Evolutionary conservation across 495 filamentous ascomycete species (phyloP), one percentile per base, ranked within the genome.

Genomic region (Penicillium cataractarum): DNA sequence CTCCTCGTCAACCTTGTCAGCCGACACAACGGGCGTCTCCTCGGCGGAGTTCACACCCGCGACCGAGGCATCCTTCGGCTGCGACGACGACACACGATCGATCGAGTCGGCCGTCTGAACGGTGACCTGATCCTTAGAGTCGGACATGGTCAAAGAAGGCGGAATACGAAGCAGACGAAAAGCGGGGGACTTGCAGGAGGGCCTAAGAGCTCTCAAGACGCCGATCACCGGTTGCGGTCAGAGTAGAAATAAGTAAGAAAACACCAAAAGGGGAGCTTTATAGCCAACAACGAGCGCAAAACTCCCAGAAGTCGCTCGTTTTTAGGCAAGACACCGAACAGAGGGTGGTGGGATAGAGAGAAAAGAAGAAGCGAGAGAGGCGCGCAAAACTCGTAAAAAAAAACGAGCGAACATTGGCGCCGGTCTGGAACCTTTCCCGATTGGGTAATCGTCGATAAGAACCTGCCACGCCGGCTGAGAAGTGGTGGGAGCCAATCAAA

Each of bases 261-360:
- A 32, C 19, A 15, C 8, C 26, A 15, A 17, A 60, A 51, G 35
- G 69, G 79, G 79, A 82, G 79, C 74, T 84, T 83, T 83, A 46
- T 59, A 50, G 49, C 58, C 69, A 69, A 55, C 44, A 68, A 78
- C 82, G 82, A 83, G 80, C 82, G 82, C 82, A 84, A 84, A 84
- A 82, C 82, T 79, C 77, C 79, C 77, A 67, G 75, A 84, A 84
- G 82, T 84, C 82, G 81, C 81, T 81, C 82, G 81, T 70, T 65
- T n/a, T 67, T 62, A 62, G 56, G 63, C 42, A 46, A 22, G n/a
- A 32, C 26, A 59, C 57, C 57, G 39, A 26, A 13, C 55, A 35
- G 46, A n/a, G 40, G 40, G 24, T 27, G 19, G 40, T 12, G 27
- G 58, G 35, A n/a, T 57, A 40, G 8, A 55, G 27, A 21, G 55